phyloP scores from a whole-genome alignment of 805 yeast species.

The Candida arabinofermentans region DNA sequence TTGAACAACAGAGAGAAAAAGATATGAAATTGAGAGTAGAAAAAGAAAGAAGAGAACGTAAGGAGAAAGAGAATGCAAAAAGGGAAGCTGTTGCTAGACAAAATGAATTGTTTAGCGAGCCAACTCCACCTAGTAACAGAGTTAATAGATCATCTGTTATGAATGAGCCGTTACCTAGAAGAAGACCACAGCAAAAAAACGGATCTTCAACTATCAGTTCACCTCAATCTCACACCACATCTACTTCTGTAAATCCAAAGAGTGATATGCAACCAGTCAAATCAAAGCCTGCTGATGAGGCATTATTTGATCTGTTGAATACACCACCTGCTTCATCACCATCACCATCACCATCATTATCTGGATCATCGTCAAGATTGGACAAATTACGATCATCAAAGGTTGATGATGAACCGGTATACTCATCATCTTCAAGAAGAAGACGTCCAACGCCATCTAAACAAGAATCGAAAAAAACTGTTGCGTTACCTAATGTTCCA shows the following conservation, averaged over 20 bases:
- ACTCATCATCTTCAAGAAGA: slow-evolving; percentile 27
- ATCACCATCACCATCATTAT: background rate
- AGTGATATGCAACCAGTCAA: background rate
- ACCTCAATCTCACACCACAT: background rate
- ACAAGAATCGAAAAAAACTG: slow-evolving; percentile 5
- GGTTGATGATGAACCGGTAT: slow-evolving; percentile 17
- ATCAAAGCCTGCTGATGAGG: slow-evolving; percentile 17
- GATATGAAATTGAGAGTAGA: slow-evolving; percentile 27
- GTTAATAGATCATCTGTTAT: slow-evolving; percentile 1
- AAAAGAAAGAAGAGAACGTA: slow-evolving; percentile 11
- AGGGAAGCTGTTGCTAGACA: slow-evolving; percentile 13
- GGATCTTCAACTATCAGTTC: background rate
- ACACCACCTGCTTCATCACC: slow-evolving; percentile 7
- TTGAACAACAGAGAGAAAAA: slow-evolving; percentile 37
- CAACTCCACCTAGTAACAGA: slow-evolving; percentile 7
- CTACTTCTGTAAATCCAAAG: background rate
- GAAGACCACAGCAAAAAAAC: slow-evolving; percentile 3
- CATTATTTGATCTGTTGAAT: slow-evolving; percentile 30
- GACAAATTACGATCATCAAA: slow-evolving; percentile 9
- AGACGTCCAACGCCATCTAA: slow-evolving; percentile 10
- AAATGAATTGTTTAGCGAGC: slow-evolving; percentile 10
- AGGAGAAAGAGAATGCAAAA: slow-evolving; percentile 6
- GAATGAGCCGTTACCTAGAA: slow-evolving; percentile 16
- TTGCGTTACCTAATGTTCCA: slow-evolving; percentile 12
- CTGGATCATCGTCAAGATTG: slow-evolving; percentile 6